phyloP scores from a whole-genome alignment of 1,139 yeast species.

The Protomyces macrosporus region DNA sequence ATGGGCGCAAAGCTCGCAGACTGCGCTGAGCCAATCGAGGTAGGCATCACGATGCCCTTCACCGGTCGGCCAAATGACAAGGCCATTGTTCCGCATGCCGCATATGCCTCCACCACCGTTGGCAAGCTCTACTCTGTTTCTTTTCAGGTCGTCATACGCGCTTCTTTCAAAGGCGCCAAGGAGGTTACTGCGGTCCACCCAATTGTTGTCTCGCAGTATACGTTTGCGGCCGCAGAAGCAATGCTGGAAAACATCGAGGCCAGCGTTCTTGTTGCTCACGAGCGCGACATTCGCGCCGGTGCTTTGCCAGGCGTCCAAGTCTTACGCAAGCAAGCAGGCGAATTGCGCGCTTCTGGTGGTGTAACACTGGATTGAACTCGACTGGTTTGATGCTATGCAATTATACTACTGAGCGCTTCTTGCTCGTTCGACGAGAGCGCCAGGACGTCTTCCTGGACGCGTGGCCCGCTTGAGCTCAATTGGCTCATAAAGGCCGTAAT shows the following conservation, averaged over 20 bases:
- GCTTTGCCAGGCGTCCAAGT: background rate
- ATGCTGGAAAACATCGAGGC: constrained; percentile 20
- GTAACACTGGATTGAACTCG: background rate
- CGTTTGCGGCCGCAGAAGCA: constrained; percentile 6
- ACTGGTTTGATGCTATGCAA: background rate
- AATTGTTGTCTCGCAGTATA: constrained; percentile 17
- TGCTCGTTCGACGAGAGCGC: background rate
- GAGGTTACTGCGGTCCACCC: constrained; percentile 5
- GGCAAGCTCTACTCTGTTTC: constrained; percentile 12
- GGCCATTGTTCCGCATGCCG: constrained; percentile 2
- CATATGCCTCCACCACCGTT: constrained; percentile 3
- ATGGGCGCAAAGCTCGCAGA: constrained; percentile 14
- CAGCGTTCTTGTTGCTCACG: background rate
- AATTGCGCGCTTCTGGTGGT: background rate
- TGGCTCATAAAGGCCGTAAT: constrained; percentile 36
- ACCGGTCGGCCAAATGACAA: constrained; percentile 6
- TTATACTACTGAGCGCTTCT: background rate
- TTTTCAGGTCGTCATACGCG: constrained; percentile 3
- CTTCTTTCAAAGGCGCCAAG: constrained; percentile 23
- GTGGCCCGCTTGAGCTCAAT: background rate
- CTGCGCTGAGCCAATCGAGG: constrained; percentile 2
- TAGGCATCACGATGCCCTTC: constrained; percentile 3
- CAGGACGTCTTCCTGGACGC: background rate
- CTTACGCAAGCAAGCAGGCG: background rate
- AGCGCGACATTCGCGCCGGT: background rate